These are phyloP conservation scores for Yamadazyma spencermartinsiae DNA, from an alignment of 1,139 yeast genomes.

Conservation along the genomic window DNA sequence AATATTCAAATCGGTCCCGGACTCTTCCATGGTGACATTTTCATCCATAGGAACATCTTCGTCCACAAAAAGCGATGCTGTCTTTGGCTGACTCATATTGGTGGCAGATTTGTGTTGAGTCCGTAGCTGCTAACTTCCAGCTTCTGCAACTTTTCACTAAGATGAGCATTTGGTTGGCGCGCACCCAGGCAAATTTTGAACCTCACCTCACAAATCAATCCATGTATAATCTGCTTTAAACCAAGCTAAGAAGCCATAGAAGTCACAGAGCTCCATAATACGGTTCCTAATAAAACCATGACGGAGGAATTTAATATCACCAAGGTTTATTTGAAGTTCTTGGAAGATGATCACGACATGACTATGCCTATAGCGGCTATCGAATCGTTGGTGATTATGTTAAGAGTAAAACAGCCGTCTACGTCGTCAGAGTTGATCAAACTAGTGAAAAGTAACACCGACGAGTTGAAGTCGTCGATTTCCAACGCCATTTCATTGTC, in stretches of 20 bases:
- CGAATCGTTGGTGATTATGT: slow-evolving; percentile 83
- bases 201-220: too few species aligned
- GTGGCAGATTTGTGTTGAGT: neutral
- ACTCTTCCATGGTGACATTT: slow-evolving; percentile 4
- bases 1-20: slow-evolving; percentile 16
- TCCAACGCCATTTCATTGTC: slow-evolving; percentile 89
- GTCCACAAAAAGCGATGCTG: slow-evolving; percentile 13
- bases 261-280: neutral
- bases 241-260: neutral
- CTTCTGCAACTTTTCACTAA: too few species aligned
- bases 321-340: slow-evolving; percentile 71
- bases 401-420: slow-evolving; percentile 79
- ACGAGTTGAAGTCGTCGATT: slow-evolving; percentile 71
- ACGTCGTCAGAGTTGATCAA: slow-evolving; percentile 92
- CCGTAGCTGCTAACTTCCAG: too few species aligned
- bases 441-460: slow-evolving; percentile 73
- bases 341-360: slow-evolving; percentile 87
- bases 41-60: slow-evolving; percentile 9
- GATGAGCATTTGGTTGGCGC: too few species aligned
- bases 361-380: slow-evolving; percentile 99
- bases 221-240: neutral
- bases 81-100: slow-evolving; percentile 3
- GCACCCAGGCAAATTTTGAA: too few species aligned
- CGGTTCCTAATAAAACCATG: neutral
- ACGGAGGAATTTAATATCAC: slow-evolving; percentile 64